Evolutionary conservation across 1,284 basidiomycete genomes (phyloP).

Genomic region (Tausonia pullulans): DNA sequence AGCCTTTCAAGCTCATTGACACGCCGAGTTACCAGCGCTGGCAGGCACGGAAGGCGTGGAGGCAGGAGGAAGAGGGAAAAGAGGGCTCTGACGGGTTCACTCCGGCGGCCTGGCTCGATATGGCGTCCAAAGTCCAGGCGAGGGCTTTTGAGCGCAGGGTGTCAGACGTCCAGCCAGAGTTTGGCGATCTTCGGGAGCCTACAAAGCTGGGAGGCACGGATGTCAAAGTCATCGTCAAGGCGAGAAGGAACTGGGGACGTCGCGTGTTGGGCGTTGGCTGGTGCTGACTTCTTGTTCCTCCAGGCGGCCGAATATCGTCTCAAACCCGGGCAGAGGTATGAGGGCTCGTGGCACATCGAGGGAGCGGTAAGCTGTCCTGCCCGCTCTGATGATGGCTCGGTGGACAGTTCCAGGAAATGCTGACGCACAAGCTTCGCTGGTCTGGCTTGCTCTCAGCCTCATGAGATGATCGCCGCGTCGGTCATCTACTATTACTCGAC

Average conservation of each 20-base stretch:
- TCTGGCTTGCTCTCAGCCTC: neutral
- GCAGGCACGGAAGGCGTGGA: neutral
- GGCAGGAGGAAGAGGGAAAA: neutral
- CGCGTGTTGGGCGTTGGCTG: neutral
- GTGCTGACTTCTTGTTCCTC: neutral
- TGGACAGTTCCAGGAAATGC: neutral
- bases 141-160: neutral
- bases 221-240: constrained; percentile 2
- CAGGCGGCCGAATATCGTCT: constrained; percentile 14
- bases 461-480: constrained; percentile 12
- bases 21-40: constrained; percentile 1
- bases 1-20: neutral
- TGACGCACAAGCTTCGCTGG: neutral
- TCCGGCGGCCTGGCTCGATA: too few relatives aligned
- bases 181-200: neutral
- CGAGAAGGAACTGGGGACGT: neutral
- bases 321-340: constrained; percentile 8
- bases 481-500: constrained; percentile 15
- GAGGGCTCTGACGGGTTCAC: too few relatives aligned
- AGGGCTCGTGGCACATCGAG: constrained; percentile 14
- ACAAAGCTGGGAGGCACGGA: constrained; percentile 1
- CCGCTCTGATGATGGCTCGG: too few relatives aligned
- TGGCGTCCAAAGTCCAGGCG: too few relatives aligned
- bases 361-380: constrained; percentile 5
- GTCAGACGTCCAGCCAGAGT: neutral